A percentile compares a stretch with the other conserved stretches of the same genome.
phyloP scores from a whole-genome alignment of 805 yeast species.

The Blastobotrys robertii region DNA sequence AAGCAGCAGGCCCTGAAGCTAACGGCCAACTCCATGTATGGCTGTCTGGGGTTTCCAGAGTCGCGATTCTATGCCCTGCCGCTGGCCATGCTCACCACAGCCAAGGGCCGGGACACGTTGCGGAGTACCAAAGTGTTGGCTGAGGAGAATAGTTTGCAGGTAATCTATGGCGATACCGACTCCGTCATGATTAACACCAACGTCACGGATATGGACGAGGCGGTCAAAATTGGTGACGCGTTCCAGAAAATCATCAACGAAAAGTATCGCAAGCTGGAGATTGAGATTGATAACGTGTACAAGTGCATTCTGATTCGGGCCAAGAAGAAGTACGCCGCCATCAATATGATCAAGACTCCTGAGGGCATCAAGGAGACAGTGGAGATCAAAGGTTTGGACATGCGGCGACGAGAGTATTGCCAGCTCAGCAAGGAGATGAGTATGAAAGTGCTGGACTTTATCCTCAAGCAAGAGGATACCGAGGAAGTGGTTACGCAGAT shows the following conservation, averaged over 20 bases:
- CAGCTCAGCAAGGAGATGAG: conserved; percentile 87
- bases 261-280: conserved; percentile 76
- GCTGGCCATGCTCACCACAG: conserved; percentile 88
- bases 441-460: conserved; percentile 56
- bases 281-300: conserved; percentile 91
- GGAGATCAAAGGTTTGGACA: conserved; percentile 94
- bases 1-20: conserved; percentile 92
- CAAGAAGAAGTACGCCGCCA: conserved; percentile 96
- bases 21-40: conserved; percentile 99
- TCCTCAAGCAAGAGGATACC: conserved; percentile 64
- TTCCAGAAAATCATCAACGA: conserved; percentile 83
- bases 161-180: conserved; percentile 97
- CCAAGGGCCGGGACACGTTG: conserved; percentile 89
- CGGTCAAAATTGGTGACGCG: conserved; percentile 71
- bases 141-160: conserved; percentile 70
- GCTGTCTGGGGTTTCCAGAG: conserved; percentile 87
- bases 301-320: conserved; percentile 76
- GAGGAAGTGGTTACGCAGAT: conserved; percentile 57
- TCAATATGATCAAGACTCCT: conserved; percentile 47
- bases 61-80: conserved; percentile 95
- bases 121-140: conserved; percentile 91
- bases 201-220: conserved; percentile 55
- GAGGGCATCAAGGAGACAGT: conserved; percentile 47
- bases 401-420: conserved; percentile 95
- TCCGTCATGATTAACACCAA: conserved; percentile 98